These are phyloP conservation scores for Neurospora sp. DNA, from an alignment of 2,329 filamentous ascomycete genomes.

Conservation along the genomic window DNA sequence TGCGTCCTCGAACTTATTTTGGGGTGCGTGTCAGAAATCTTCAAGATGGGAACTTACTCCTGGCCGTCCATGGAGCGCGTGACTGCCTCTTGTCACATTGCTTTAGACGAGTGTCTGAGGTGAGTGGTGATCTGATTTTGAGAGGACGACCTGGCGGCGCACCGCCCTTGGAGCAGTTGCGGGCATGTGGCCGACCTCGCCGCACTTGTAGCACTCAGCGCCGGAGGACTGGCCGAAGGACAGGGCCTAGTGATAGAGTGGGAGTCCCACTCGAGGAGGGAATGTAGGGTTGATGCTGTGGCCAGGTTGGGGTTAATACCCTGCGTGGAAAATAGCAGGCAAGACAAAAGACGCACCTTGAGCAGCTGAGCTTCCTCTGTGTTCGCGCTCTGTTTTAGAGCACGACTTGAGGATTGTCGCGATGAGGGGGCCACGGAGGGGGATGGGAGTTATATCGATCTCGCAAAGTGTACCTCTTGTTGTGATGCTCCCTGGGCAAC, in stretches of 20 bases:
- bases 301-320: background rate
- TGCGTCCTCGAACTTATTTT: background rate
- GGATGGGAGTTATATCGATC: background rate
- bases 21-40: background rate
- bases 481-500: background rate
- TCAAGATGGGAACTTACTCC: background rate
- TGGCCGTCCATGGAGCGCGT: background rate
- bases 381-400: background rate
- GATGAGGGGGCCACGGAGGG: background rate
- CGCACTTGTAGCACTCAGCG: conserved; percentile 96
- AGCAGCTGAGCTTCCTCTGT: background rate
- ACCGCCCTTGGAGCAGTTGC: conserved; percentile 63
- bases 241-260: background rate
- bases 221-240: conserved; percentile 27
- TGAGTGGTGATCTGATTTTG: background rate
- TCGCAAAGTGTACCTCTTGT: background rate
- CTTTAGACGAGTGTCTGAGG: background rate
- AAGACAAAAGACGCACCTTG: background rate
- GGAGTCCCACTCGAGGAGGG: no score
- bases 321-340: background rate
- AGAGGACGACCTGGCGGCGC: conserved; percentile 10
- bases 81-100: background rate
- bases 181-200: conserved; percentile 94
- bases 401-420: background rate
- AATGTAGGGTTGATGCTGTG: background rate